A percentile compares a stretch with the other conserved stretches of the same genome.
Conservation (phyloP, 1,284 basidiomycete species). For the Neolentinus lepideus region DNA sequence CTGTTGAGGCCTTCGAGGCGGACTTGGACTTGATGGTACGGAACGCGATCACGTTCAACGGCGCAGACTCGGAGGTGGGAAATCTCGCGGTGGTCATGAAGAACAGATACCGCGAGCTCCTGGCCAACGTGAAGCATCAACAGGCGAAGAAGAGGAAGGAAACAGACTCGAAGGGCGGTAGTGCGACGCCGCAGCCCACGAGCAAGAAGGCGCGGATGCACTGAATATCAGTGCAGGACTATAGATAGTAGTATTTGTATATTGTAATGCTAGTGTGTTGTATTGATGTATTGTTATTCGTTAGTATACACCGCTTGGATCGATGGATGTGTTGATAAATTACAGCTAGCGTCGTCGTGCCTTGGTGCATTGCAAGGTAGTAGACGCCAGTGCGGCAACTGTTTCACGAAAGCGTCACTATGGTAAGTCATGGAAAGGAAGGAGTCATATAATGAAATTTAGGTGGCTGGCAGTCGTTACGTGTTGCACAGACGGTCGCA, state of each 20-base stretch:
- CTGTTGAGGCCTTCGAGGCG: conserved; percentile 68
- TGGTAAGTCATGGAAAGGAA: no score
- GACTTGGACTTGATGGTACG: conserved; percentile 82
- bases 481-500: no score
- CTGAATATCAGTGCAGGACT: conserved; percentile 10
- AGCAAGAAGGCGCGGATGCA: conserved; percentile 54
- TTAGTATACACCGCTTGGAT: not conserved
- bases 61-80: conserved; percentile 70
- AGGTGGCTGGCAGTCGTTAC: not conserved
- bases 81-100: conserved; percentile 42
- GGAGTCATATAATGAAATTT: no score
- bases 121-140: conserved; percentile 39
- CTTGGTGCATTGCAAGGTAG: no score
- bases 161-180: conserved; percentile 29
- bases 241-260: not conserved
- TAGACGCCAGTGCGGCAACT: no score
- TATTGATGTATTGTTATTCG: not conserved
- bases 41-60: conserved; percentile 86
- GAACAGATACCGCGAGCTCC: conserved; percentile 45
- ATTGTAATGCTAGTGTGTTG: conserved; percentile 6
- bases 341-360: no score
- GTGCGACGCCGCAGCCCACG: conserved; percentile 50
- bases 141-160: conserved; percentile 60
- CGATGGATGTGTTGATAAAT: no score
- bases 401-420: no score